Evolutionary conservation across 2,329 filamentous ascomycete genomes (phyloP).

Genomic region (Magnaporthiopsis incrustans): DNA sequence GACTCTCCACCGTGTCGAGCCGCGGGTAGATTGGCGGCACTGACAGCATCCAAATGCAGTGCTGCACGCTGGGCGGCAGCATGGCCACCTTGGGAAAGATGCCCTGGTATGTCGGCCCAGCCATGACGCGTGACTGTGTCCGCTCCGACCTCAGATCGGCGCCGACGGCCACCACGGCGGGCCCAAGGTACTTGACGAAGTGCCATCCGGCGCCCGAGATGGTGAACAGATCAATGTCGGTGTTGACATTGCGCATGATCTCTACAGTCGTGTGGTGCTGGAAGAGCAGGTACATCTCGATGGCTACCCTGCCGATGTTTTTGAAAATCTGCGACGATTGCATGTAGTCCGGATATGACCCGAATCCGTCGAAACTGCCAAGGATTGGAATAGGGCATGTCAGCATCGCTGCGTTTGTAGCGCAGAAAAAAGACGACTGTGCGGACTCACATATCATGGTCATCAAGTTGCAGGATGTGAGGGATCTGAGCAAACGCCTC

Average conservation of each 20-base stretch:
- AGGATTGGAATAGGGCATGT: neutral
- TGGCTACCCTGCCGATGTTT: slow-evolving; percentile 90
- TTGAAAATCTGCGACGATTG: slow-evolving; percentile 96
- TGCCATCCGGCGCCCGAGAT: slow-evolving; percentile 98
- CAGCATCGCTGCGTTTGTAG: neutral
- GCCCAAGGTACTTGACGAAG: slow-evolving; percentile 93
- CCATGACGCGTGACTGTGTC: slow-evolving; percentile 85
- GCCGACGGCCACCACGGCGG: slow-evolving; percentile 81
- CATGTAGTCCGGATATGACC: slow-evolving; percentile 97
- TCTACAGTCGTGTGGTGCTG: slow-evolving; percentile 96
- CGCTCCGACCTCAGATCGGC: slow-evolving; percentile 89
- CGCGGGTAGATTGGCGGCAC: slow-evolving; percentile 88
- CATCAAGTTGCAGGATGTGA: slow-evolving; percentile 85
- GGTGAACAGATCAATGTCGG: slow-evolving; percentile 88
- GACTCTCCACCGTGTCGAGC: slow-evolving; percentile 81
- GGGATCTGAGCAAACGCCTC: slow-evolving; percentile 98
- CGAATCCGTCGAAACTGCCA: slow-evolving; percentile 85
- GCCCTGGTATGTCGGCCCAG: slow-evolving; percentile 93
- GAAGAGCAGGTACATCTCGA: slow-evolving; percentile 97
- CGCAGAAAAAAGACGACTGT: neutral
- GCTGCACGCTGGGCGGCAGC: slow-evolving; percentile 85
- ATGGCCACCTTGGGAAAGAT: slow-evolving; percentile 92
- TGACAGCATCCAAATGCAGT: slow-evolving; percentile 93
- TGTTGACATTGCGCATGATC: slow-evolving; percentile 79
- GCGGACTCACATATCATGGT: slow-evolving; percentile 86